Evolutionary conservation across 768 basidiomycete genomes (phyloP).

Genomic region (Mrakia blollopis): DNA sequence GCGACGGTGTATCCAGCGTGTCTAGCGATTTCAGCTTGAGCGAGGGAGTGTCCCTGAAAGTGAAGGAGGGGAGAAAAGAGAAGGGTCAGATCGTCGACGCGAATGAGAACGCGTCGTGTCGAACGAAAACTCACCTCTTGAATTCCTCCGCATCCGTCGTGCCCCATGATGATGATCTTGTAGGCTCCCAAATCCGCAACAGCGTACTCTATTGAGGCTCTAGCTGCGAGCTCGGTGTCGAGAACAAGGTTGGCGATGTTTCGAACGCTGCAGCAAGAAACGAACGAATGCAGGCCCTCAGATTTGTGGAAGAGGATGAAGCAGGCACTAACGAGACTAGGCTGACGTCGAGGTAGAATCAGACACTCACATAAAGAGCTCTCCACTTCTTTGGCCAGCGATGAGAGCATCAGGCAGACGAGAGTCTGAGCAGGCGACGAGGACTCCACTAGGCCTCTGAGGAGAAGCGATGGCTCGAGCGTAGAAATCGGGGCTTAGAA

Average conservation of each 20-base stretch:
- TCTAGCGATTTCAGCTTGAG: conserved; percentile 5
- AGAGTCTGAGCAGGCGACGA: conserved; percentile 10
- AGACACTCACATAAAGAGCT: neutral
- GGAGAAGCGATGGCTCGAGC: conserved; percentile 10
- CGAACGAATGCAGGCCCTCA: neutral
- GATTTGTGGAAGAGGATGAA: neutral
- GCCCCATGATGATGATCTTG: conserved; percentile 15
- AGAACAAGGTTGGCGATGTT: conserved; percentile 20
- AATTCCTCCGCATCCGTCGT: conserved; percentile 5
- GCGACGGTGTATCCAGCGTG: conserved; percentile 15
- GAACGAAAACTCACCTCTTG: neutral
- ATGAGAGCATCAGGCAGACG: neutral
- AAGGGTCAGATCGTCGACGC: neutral
- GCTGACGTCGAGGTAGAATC: too few species aligned
- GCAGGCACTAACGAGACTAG: too few species aligned
- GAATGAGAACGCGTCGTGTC: neutral
- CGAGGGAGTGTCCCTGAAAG: neutral
- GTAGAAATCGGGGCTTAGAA: neutral
- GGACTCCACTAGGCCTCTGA: neutral
- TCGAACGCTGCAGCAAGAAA: neutral
- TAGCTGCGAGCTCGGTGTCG: neutral
- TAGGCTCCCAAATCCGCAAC: neutral
- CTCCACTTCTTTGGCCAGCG: neutral
- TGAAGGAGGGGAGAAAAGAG: neutral
- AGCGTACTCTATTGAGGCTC: neutral